Conservation (phyloP, 768 basidiomycete genomes). For the Suillus variegatus region DNA sequence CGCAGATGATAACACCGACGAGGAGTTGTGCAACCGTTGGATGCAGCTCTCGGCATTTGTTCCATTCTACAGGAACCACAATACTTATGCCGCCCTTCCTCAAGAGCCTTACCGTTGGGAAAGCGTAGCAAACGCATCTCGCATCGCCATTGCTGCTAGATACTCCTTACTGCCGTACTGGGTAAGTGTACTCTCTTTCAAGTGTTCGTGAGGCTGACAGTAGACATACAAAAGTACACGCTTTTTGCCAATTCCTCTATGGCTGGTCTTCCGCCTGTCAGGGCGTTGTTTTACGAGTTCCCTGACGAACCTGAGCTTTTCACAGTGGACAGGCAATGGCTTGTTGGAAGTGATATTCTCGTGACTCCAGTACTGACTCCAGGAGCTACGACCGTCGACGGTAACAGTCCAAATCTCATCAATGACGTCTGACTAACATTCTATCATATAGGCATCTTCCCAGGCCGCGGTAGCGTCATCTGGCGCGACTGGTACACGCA, state of each 20-base stretch:
- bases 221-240: conserved; percentile 54
- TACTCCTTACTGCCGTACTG: conserved; percentile 80
- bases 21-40: conserved; percentile 84
- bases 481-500: conserved; percentile 82
- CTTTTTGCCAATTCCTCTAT: conserved; percentile 70
- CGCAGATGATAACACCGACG: conserved; percentile 55
- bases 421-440: neutral
- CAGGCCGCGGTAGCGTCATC: conserved; percentile 54
- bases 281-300: conserved; percentile 80
- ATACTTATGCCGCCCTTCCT: conserved; percentile 59
- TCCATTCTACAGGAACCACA: conserved; percentile 85
- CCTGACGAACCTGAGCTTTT: conserved; percentile 68
- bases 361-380: conserved; percentile 76
- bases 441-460: conserved; percentile 54
- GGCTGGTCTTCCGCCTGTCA: conserved; percentile 67
- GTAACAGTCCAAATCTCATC: conserved; percentile 33
- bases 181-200: conserved; percentile 42
- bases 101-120: conserved; percentile 86
- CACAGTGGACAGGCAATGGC: conserved; percentile 64
- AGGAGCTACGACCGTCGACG: conserved; percentile 66
- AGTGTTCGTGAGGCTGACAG: neutral
- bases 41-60: conserved; percentile 84
- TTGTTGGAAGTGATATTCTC: conserved; percentile 69
- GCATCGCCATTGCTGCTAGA: conserved; percentile 68
- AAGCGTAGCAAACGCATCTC: conserved; percentile 72